A percentile compares a stretch with the other conserved stretches of the same genome.
Evolutionary conservation across 352 stramenopile genomes (phyloP).

Genomic region (Thalassiosira mediterranea): DNA sequence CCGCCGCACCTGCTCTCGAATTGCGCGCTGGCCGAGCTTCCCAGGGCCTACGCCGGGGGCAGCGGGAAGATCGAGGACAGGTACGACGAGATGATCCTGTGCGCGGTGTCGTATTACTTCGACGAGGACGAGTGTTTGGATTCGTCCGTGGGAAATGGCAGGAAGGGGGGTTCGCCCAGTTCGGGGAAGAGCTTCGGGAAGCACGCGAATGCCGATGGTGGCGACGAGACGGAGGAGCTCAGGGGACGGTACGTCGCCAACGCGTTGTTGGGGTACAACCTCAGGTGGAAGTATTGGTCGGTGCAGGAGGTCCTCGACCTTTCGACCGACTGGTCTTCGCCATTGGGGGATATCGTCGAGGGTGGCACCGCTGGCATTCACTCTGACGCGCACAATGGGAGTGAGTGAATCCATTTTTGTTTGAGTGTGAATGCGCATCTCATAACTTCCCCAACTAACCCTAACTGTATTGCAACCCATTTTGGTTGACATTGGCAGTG

Average conservation of each 20-base stretch:
- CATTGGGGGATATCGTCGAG: constrained; percentile 54
- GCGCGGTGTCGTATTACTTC: constrained; percentile 79
- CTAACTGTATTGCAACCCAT: no score
- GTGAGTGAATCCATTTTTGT: constrained; percentile 13
- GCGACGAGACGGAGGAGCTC: constrained; percentile 74
- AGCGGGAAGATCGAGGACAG: constrained; percentile 37
- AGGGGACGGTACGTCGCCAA: constrained; percentile 69
- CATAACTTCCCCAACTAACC: no score
- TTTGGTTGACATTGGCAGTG: no score
- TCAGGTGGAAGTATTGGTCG: constrained; percentile 63
- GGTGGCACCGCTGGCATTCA: constrained; percentile 40
- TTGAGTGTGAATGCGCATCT: no score
- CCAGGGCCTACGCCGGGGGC: constrained; percentile 49
- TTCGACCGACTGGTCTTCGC: constrained; percentile 72
- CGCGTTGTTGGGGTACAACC: constrained; percentile 74
- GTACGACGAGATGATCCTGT: constrained; percentile 66
- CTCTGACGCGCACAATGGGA: constrained; percentile 46
- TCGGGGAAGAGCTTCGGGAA: constrained; percentile 56
- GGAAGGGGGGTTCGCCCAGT: no score
- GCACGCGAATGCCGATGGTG: constrained; percentile 62
- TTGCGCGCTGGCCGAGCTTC: constrained; percentile 65
- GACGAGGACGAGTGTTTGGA: constrained; percentile 82
- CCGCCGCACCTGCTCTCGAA: constrained; percentile 73
- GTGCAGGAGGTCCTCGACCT: constrained; percentile 77
- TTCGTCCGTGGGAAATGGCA: constrained; percentile 53